Base-by-base conservation (phyloP, 2,329 filamentous ascomycete species). In the Nannizzia gypsea region DNA sequence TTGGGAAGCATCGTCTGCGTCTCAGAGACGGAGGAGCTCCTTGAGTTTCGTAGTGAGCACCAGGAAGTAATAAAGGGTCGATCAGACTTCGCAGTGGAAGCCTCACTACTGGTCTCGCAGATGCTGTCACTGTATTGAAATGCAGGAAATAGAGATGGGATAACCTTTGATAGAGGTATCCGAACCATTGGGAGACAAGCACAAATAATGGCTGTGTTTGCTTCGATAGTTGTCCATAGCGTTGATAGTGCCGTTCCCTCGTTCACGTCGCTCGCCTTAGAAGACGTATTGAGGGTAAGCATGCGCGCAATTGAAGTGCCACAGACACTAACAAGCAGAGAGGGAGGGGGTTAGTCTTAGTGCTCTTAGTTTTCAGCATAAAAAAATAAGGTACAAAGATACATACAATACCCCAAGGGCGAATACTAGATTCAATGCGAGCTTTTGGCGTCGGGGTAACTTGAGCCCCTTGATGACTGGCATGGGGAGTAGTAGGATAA, bases 371-470 rank as follows among this genome's bases (percentile, higher is more conserved):
- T 26, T 17, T 24, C 8, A 13, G 36, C 26, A 56, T 4, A 22
- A 26, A 20, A 22, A 26, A 20, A 20, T 31, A 54, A 13, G 44
- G 50, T 13, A 3, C 13, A 50, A 9, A 26, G 26, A 13, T 11
- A 67, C 71, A 65, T 63, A 74, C 72, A 70, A 76, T 66, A 52
- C 65, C 34, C 64, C 76, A 61, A 72, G 64, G 24, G 70, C 73
- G 69, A 72, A 73, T 55, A 69, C 72, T 62, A 59, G 67, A 64
- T 67, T 72, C 40, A 85, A 73, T 0, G 79, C 80, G 13, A 80
- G 67, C 59, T 81, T 81, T 59, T 81, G 78, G 2, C 72, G 72
- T 3, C 60, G 24, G 11, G 67, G 67, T 15, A 74, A 60, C 22
- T 66, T 64, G 17, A 71, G 63, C 5, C 63, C 64, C 60, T 67